Conservation (phyloP, 2,329 filamentous ascomycete species). For the Aspergillus neotritici region DNA sequence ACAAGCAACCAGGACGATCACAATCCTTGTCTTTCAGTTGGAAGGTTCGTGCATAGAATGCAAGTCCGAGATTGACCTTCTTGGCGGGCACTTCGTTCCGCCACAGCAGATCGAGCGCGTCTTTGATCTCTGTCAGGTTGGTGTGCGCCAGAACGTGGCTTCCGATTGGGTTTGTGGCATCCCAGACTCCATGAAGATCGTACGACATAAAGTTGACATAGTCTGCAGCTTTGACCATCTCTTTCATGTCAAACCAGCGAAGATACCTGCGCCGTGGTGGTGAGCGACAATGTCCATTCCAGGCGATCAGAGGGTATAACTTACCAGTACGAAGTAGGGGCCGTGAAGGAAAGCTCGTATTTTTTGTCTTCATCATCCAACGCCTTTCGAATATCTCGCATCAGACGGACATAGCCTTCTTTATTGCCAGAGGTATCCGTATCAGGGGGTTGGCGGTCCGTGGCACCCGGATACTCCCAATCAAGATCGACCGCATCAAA, state of each 20-base stretch:
- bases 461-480: conserved; percentile 40
- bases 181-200: conserved; percentile 2
- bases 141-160: conserved; percentile 5
- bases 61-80: conserved; percentile 26
- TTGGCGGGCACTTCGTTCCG: conserved; percentile 20
- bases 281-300: no score
- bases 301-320: no score
- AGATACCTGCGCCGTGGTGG: no score
- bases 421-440: conserved; percentile 24
- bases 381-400: conserved; percentile 4
- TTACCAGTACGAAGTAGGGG: neutral
- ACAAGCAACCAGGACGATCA: conserved; percentile 24
- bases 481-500: conserved; percentile 47
- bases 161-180: conserved; percentile 6
- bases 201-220: neutral
- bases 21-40: conserved; percentile 21
- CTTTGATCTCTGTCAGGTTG: conserved; percentile 28
- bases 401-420: conserved; percentile 5
- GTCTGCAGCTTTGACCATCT: neutral
- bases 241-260: neutral
- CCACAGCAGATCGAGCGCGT: conserved; percentile 24
- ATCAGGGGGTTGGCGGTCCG: conserved; percentile 35
- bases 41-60: conserved; percentile 26
- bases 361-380: neutral
- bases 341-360: neutral